Base-by-base conservation (phyloP, 2,329 filamentous ascomycete genomes). In the Trichoderma aggressivum region DNA sequence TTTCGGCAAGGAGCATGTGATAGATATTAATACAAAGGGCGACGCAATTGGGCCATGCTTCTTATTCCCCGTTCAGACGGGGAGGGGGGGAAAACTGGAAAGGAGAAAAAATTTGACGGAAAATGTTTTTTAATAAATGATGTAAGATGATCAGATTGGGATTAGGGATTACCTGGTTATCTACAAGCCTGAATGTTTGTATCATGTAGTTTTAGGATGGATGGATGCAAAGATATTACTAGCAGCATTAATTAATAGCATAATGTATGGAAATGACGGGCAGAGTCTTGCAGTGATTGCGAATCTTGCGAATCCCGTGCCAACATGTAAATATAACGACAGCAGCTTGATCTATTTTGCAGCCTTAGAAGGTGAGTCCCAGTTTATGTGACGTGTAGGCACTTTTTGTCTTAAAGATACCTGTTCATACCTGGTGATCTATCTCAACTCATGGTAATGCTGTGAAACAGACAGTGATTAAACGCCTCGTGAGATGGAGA, bases 101-200 rank as follows among this genome's bases (percentile, higher is more conserved):
- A n/a, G n/a, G 34, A 43, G 26, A 14, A 14, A 53, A 50, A 12
- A 12, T 5, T 24, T 21, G 53, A 50, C 34, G 6, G 18, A 53
- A 28, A 68, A 34, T 53, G 47, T 34, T 43, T 47, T 56, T 66
- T 58, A 66, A 53, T 30, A 66, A 30, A 66, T 66, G 50, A 58
- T 34, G 8, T n/a, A 26, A 59, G 21, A 53, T 30, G 39, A 36
- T 50, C 36, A 59, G 28, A 32, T 36, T 63, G 61, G 61, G 30
- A 30, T 62, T 47, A 28, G 28, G 24, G 26, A 55, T 21, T 5
- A 21, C n/a, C n/a, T n/a, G n/a, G n/a, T 50, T 14, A 32, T 36
- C 50, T 21, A 70, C 26, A 32, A 21, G 36, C 11, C n/a, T 68
- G 34, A 56, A 71, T 69, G 28, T 71, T 34, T 71, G 32, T 53